phyloP scores from a whole-genome alignment of 306 rosid species.

The Geum urbanum region DNA sequence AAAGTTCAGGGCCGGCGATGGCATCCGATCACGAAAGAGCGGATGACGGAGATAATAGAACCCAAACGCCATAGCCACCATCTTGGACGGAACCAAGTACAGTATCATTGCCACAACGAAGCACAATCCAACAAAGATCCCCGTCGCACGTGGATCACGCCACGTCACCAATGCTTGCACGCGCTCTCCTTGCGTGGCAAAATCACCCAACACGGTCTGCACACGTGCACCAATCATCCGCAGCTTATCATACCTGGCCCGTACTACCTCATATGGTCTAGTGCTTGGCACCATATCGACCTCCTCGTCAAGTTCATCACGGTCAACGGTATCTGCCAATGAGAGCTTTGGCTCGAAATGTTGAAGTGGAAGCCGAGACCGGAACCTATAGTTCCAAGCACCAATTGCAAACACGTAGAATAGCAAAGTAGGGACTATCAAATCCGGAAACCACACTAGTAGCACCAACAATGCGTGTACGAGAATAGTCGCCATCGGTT shows the following conservation, averaged over 20 bases:
- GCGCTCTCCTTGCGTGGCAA: slow-evolving; percentile 77
- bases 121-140: slow-evolving; percentile 64
- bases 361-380: slow-evolving; percentile 40
- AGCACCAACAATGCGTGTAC: slow-evolving; percentile 60
- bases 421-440: slow-evolving; percentile 53
- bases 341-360: slow-evolving; percentile 68
- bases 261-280: slow-evolving; percentile 34
- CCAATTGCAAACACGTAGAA: slow-evolving; percentile 64
- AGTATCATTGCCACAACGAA: slow-evolving; percentile 53
- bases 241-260: slow-evolving; percentile 62
- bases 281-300: slow-evolving; percentile 56
- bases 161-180: slow-evolving; percentile 87
- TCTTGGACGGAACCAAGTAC: slow-evolving; percentile 70
- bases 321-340: slow-evolving; percentile 44
- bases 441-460: slow-evolving; percentile 87
- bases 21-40: slow-evolving; percentile 60
- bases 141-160: slow-evolving; percentile 83
- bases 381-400: slow-evolving; percentile 71
- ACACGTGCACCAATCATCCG: slow-evolving; percentile 69
- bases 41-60: slow-evolving; percentile 85
- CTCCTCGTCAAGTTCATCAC: slow-evolving; percentile 79
- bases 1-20: slow-evolving; percentile 65
- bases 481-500: slow-evolving; percentile 60
- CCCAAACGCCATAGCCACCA: slow-evolving; percentile 70
- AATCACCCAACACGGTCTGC: slow-evolving; percentile 64